A percentile compares a stretch with the other conserved stretches of the same genome.
Evolutionary conservation across 2,329 filamentous ascomycete species (phyloP).

Genomic region (Sphaerulina populicola): DNA sequence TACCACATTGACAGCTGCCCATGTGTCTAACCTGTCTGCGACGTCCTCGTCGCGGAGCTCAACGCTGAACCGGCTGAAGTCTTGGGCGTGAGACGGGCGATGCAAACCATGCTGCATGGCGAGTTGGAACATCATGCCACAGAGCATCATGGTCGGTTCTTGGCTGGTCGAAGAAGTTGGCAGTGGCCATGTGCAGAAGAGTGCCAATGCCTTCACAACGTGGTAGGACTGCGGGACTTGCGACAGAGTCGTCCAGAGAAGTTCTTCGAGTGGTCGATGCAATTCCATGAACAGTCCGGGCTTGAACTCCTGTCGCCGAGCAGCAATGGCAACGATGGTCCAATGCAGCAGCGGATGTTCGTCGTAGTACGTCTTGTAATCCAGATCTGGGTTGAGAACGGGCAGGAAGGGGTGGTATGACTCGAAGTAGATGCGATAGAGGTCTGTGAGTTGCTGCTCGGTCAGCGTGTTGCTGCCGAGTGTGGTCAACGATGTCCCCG

Average conservation of each 20-base stretch:
- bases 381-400: conserved; percentile 55
- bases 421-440: conserved; percentile 68
- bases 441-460: conserved; percentile 40
- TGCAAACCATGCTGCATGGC: conserved; percentile 77
- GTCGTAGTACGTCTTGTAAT: conserved; percentile 54
- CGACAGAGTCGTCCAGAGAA: conserved; percentile 69
- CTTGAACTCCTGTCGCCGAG: conserved; percentile 59
- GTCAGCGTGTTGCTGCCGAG: conserved; percentile 43
- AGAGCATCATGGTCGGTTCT: conserved; percentile 73
- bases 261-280: conserved; percentile 55
- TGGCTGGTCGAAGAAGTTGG: conserved; percentile 73
- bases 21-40: conserved; percentile 68
- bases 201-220: conserved; percentile 70
- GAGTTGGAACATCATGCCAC: conserved; percentile 78
- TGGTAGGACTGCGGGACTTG: conserved; percentile 71
- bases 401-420: conserved; percentile 71
- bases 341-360: conserved; percentile 79
- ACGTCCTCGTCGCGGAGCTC: conserved; percentile 72
- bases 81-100: conserved; percentile 70
- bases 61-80: conserved; percentile 60
- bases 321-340: conserved; percentile 68
- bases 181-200: conserved; percentile 73
- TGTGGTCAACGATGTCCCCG: conserved; percentile 51
- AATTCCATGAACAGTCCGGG: conserved; percentile 58
- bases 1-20: conserved; percentile 79